Conservation (phyloP, 768 basidiomycete species). For the Mycena filopes region DNA sequence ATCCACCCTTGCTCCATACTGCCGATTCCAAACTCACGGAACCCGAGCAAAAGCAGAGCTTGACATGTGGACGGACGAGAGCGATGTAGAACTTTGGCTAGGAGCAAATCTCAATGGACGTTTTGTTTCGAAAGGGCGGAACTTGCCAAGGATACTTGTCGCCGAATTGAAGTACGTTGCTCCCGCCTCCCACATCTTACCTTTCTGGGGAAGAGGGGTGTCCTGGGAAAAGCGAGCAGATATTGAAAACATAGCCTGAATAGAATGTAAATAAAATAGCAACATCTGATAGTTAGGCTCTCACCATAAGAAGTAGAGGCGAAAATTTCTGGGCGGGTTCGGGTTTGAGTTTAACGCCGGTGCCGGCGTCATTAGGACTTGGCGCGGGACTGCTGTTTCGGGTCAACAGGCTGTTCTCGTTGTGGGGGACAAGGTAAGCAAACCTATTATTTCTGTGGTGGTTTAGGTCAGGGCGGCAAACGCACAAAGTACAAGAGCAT, state of each 20-base stretch:
- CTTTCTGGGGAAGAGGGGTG: constrained; percentile 54
- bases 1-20: constrained; percentile 90
- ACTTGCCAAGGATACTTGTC: constrained; percentile 69
- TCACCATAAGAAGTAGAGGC: constrained; percentile 75
- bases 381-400: constrained; percentile 36
- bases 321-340: constrained; percentile 73
- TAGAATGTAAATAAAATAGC: too few relatives aligned
- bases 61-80: constrained; percentile 83
- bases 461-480: background rate
- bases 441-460: constrained; percentile 27
- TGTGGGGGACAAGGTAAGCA: background rate
- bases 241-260: constrained; percentile 86
- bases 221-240: constrained; percentile 77
- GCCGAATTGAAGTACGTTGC: constrained; percentile 72
- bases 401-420: background rate
- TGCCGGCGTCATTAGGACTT: constrained; percentile 39
- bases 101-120: constrained; percentile 21
- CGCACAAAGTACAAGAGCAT: constrained; percentile 22
- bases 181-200: constrained; percentile 79
- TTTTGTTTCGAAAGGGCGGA: background rate
- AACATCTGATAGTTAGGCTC: too few relatives aligned
- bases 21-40: constrained; percentile 89
- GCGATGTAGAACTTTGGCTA: constrained; percentile 73
- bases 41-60: constrained; percentile 79
- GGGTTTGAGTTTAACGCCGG: constrained; percentile 51